A percentile compares a stretch with the other conserved stretches of the same genome.
Evolutionary conservation across 2,329 filamentous ascomycete species (phyloP).

Genomic region (Fusarium algeriense): DNA sequence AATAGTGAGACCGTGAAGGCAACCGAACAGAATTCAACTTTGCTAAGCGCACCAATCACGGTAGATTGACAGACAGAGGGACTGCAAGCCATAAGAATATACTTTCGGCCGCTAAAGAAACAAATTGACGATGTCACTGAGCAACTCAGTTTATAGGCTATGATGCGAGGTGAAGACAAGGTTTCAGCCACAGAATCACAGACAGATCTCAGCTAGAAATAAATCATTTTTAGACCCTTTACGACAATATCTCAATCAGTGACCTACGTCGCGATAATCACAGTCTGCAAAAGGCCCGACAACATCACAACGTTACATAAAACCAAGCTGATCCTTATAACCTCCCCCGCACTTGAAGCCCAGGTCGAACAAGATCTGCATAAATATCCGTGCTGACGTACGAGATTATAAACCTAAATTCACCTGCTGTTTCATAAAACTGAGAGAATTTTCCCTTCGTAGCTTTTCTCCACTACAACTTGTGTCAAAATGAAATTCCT

Average conservation of each 20-base stretch:
- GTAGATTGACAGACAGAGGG: not conserved
- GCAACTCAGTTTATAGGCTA: too few species aligned
- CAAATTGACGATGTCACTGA: too few species aligned
- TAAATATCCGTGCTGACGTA: not conserved
- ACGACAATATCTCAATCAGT: too few species aligned
- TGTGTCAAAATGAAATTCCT: not conserved
- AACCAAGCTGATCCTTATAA: constrained; percentile 1
- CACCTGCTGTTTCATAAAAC: not conserved
- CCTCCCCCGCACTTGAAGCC: constrained; percentile 11
- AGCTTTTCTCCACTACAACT: fast-evolving
- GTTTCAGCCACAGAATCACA: too few species aligned
- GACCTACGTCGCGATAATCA: constrained; percentile 28
- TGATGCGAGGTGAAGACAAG: too few species aligned
- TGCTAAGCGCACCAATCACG: constrained; percentile 14
- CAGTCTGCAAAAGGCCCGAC: constrained; percentile 9
- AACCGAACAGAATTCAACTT: too few species aligned
- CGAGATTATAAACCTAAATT: too few species aligned
- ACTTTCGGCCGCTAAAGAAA: too few species aligned
- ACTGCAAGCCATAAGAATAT: too few species aligned
- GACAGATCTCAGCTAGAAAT: too few species aligned
- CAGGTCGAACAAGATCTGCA: constrained; percentile 8
- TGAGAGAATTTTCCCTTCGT: not conserved
- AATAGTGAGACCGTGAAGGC: too few species aligned
- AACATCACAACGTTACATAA: constrained; percentile 27
- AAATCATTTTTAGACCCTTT: too few species aligned